Evolutionary conservation across 2,329 filamentous ascomycete genomes (phyloP).

Genomic region (Xylariaceae sp.): DNA sequence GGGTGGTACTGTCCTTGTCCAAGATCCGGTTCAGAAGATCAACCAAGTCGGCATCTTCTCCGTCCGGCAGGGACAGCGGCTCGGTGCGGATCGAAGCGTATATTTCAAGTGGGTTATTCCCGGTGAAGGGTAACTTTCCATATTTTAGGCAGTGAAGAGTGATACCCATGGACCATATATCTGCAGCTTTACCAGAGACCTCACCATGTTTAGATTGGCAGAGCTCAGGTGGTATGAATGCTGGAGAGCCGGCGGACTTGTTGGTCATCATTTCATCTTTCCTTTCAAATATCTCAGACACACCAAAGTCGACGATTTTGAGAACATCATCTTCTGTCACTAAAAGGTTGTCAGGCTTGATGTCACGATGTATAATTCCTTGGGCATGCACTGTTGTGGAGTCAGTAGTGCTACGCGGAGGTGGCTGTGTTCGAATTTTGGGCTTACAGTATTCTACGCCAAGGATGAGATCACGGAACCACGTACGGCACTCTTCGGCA

Average conservation of each 20-base stretch:
- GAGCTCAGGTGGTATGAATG: conserved; percentile 89
- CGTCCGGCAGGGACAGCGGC: conserved; percentile 55
- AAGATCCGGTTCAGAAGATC: conserved; percentile 72
- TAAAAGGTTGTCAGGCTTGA: conserved; percentile 95
- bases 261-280: conserved; percentile 78
- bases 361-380: conserved; percentile 91
- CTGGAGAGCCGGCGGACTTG: conserved; percentile 91
- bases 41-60: conserved; percentile 63
- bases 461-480: conserved; percentile 91
- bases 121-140: conserved; percentile 82
- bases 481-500: conserved; percentile 77
- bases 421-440: not conserved
- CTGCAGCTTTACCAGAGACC: conserved; percentile 82
- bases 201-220: conserved; percentile 83
- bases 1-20: conserved; percentile 77
- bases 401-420: conserved; percentile 2
- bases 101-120: conserved; percentile 73
- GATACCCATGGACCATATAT: conserved; percentile 98
- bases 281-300: conserved; percentile 97
- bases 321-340: conserved; percentile 88
- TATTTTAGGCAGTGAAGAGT: conserved; percentile 91
- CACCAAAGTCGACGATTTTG: conserved; percentile 98
- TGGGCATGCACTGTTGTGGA: conserved; percentile 72
- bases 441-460: conserved; percentile 85
- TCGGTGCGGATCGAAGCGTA: conserved; percentile 84